Evolutionary conservation across 164 flowering plant species (phyloP).

Genomic region (Akebia trifoliata): DNA sequence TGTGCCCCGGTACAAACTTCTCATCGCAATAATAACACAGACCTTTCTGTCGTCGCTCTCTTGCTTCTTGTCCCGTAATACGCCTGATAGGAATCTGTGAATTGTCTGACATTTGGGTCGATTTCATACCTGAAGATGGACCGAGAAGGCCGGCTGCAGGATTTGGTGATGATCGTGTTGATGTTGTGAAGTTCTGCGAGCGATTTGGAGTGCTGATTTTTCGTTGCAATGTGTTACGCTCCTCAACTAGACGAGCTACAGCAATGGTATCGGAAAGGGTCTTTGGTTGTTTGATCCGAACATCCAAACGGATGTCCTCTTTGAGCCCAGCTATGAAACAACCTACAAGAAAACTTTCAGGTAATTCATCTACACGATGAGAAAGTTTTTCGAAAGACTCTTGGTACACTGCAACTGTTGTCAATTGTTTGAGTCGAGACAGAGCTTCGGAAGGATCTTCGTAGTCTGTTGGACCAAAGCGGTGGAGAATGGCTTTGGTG

Average conservation of each 20-base stretch:
- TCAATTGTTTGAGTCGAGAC: not conserved
- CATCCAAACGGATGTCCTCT: not conserved
- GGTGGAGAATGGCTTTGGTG: not conserved
- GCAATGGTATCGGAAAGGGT: not conserved
- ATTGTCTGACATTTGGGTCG: no score
- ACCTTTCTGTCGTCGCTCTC: not conserved
- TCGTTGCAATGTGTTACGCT: no score
- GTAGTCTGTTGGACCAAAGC: not conserved
- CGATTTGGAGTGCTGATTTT: no score
- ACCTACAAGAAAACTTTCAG: not conserved
- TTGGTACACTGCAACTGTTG: conserved; percentile 3
- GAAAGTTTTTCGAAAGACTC: not conserved
- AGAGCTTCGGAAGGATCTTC: conserved; percentile 8
- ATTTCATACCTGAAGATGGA: no score
- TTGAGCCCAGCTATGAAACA: not conserved
- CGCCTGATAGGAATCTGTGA: no score
- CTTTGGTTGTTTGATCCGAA: not conserved
- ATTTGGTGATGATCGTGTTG: no score
- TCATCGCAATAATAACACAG: not conserved
- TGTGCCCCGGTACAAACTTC: not conserved
- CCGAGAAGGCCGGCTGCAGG: no score
- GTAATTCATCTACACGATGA: conserved; percentile 2
- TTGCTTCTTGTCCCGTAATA: no score
- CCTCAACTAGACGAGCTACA: not conserved
- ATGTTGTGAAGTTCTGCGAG: no score